Conservation (phyloP, 768 basidiomycete genomes). For the Terana coerulea region DNA sequence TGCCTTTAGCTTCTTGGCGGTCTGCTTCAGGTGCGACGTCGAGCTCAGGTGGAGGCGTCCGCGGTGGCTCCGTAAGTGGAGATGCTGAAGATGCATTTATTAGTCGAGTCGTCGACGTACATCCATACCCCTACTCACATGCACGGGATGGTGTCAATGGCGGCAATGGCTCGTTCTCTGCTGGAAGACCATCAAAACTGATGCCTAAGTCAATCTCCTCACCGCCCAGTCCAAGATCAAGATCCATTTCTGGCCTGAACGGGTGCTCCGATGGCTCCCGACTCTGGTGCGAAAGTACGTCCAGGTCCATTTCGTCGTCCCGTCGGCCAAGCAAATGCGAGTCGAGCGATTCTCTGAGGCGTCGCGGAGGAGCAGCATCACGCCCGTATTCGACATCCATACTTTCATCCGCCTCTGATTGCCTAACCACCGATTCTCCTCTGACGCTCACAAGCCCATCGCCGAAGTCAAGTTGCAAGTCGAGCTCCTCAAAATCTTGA, state of each 20-base stretch:
- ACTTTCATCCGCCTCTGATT: slow-evolving; percentile 43
- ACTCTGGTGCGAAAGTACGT: slow-evolving; percentile 60
- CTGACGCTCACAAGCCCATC: slow-evolving; percentile 43
- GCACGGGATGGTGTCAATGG: slow-evolving; percentile 66
- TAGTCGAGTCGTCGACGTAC: too few relatives aligned
- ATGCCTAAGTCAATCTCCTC: slow-evolving; percentile 49
- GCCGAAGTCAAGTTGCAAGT: slow-evolving; percentile 77
- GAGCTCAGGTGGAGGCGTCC: slow-evolving; percentile 67
- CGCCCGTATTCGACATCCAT: slow-evolving; percentile 76
- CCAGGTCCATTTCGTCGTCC: slow-evolving; percentile 48
- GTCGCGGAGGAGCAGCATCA: slow-evolving; percentile 52
- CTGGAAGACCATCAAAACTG: slow-evolving; percentile 37
- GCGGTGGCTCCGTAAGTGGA: slow-evolving; percentile 69
- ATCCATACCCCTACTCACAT: too few relatives aligned
- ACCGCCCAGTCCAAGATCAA: slow-evolving; percentile 46
- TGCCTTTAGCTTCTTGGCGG: too few relatives aligned
- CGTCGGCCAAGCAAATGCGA: slow-evolving; percentile 53
- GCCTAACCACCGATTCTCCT: slow-evolving; percentile 15
- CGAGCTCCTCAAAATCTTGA: slow-evolving; percentile 64
- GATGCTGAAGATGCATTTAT: slow-evolving; percentile 57
- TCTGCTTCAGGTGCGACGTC: slow-evolving; percentile 42
- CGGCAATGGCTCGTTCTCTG: slow-evolving; percentile 49
- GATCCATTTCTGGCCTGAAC: slow-evolving; percentile 50
- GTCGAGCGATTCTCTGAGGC: slow-evolving; percentile 52
- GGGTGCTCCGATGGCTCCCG: slow-evolving; percentile 65